Conservation (phyloP, 1,284 basidiomycete genomes). For the Irpex sp. region DNA sequence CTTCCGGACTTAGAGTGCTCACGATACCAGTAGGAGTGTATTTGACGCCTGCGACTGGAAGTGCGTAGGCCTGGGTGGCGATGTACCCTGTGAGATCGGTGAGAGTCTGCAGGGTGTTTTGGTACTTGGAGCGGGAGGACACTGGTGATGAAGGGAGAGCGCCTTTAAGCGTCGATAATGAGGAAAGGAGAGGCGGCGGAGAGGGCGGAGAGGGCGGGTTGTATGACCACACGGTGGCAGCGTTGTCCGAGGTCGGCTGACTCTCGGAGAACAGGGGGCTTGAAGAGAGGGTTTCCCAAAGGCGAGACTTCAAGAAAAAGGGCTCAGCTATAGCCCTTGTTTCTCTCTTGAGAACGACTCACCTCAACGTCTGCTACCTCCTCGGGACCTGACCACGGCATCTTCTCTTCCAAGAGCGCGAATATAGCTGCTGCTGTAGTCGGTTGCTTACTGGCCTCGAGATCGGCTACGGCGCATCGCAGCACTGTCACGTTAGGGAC, state of each 20-base stretch:
- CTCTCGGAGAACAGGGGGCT: constrained; percentile 54
- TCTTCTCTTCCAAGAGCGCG: constrained; percentile 57
- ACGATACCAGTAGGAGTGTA: constrained; percentile 32
- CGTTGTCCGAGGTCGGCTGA: constrained; percentile 25
- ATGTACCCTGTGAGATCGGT: constrained; percentile 76
- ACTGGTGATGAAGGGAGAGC: constrained; percentile 48
- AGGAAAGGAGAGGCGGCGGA: constrained; percentile 53
- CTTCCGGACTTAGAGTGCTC: constrained; percentile 45
- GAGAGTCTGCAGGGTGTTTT: constrained; percentile 64
- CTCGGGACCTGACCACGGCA: constrained; percentile 63
- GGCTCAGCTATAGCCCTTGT: constrained; percentile 4
- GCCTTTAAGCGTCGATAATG: constrained; percentile 53
- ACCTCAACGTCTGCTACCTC: constrained; percentile 65
- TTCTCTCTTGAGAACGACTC: constrained; percentile 13
- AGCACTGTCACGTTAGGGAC: constrained; percentile 64
- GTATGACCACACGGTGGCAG: constrained; percentile 61
- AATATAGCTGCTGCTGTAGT: constrained; percentile 70
- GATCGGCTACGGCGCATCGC: constrained; percentile 66
- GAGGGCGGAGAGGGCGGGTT: constrained; percentile 44
- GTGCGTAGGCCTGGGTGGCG: constrained; percentile 66
- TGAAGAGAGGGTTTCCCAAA: constrained; percentile 70
- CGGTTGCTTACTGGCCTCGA: constrained; percentile 47
- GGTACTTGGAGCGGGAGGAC: constrained; percentile 38
- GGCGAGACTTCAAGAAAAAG: constrained; percentile 48
- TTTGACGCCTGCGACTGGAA: constrained; percentile 38